These are phyloP conservation scores for Microthlaspi erraticum DNA, from an alignment of 345 rosid species.

Conservation along the genomic window DNA sequence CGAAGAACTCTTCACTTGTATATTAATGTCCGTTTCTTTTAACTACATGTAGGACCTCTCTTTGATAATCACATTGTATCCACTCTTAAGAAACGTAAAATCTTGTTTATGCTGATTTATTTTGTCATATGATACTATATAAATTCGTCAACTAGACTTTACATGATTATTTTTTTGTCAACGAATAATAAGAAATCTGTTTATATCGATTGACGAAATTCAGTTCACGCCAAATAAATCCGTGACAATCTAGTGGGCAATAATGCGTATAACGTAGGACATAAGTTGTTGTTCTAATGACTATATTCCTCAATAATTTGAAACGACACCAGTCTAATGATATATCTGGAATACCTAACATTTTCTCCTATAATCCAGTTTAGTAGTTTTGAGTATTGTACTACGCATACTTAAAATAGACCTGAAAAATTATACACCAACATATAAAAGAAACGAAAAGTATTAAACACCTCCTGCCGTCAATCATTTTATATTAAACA, in stretches of 20 bases:
- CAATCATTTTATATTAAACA: conserved; percentile 31
- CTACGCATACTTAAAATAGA: conserved; percentile 16
- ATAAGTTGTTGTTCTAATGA: conserved; percentile 17
- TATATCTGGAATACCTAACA: conserved; percentile 20
- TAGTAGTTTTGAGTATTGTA: conserved; percentile 17
- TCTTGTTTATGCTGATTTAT: conserved; percentile 12
- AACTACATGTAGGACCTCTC: conserved; percentile 48
- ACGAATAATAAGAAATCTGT: background rate
- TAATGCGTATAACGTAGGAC: conserved; percentile 39
- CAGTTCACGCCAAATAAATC: conserved; percentile 40
- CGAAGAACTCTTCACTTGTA: conserved; percentile 38
- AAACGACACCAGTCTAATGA: background rate
- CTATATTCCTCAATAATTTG: conserved; percentile 24
- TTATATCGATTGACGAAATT: conserved; percentile 36
- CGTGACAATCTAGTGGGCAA: conserved; percentile 36
- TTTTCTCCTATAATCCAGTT: conserved; percentile 8
- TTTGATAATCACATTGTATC: conserved; percentile 43
- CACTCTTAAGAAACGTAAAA: conserved; percentile 28
- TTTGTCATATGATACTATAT: conserved; percentile 21
- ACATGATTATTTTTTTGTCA: background rate
- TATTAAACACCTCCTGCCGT: conserved; percentile 17
- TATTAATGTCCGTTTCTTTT: conserved; percentile 43
- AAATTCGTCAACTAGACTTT: conserved; percentile 7
- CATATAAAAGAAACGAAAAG: background rate
- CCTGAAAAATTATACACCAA: conserved; percentile 24